Evolutionary conservation across 2,329 filamentous ascomycete species (phyloP), one percentile per base, ranked within the genome.

Genomic region (Fusarium avenaceum): DNA sequence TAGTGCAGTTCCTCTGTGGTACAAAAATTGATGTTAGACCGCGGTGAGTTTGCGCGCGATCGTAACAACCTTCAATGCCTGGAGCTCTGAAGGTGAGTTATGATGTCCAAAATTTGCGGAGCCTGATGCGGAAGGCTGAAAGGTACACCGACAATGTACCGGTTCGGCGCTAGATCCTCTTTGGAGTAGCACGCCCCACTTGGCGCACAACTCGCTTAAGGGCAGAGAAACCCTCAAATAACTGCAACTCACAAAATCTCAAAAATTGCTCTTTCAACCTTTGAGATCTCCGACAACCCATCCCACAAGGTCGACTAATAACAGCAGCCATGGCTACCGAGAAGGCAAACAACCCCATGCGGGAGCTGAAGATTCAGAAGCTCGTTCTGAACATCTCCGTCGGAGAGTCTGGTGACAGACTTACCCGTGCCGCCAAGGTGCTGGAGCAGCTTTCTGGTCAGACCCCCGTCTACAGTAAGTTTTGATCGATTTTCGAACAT

Each of bases 381-480:
- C 93, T 97, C 84, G 94, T 97, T 85, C 92, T 97, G 83, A 97
- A 97, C 91, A 97, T 97, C 86, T 97, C 93, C 78, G 96, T 99
- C 80, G 96, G 96, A 87, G 96, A 99, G 89, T 98, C 95, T 91
- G 96, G 96, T 93, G 96, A 99, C 88, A 97, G 96, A 91, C 92
- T 99, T 83, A 99, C 96, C 79, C 93, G 96, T 92, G 96, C 96
- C 82, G 96, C 96, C 82, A 99, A 99, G 91, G 96, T 99, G 90
- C 90, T 99, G 78, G 96, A 99, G 89, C 96, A 99, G 90, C 89
- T 99, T 83, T 93, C 89, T 85, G 96, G 96, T 94, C 96, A 99
- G 89, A 98, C 96, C 78, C 96, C 96, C 79, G 96, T 99, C 86
- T 99, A 99, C 94, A 97, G 93, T 95, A 89, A 75, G 89, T 86